Evolutionary conservation across 2,329 filamentous ascomycete species (phyloP).

Genomic region (Pseudogymnoascus sp.): DNA sequence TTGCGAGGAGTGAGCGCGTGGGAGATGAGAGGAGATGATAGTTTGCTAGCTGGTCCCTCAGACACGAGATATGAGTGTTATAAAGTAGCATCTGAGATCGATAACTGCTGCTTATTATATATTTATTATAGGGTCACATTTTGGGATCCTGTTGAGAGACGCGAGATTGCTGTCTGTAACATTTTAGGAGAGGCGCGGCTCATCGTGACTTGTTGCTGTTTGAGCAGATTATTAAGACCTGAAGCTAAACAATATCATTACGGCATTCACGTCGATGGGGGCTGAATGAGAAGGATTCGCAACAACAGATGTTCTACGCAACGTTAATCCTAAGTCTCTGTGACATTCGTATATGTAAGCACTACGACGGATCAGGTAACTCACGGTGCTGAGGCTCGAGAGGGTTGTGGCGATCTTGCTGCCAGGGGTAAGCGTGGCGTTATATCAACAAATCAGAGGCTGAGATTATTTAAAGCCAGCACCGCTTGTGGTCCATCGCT

Average conservation of each 20-base stretch:
- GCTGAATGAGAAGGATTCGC: background rate
- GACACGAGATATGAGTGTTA: background rate
- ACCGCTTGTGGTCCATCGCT: background rate
- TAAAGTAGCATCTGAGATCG: background rate
- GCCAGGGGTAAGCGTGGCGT: background rate
- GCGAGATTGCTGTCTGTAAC: background rate
- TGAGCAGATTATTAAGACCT: background rate
- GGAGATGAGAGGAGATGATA: background rate
- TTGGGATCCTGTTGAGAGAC: background rate
- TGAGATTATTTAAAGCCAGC: background rate
- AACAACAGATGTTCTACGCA: background rate
- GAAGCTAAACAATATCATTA: background rate
- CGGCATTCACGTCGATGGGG: background rate
- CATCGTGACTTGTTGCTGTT: background rate
- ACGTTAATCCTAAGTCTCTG: background rate
- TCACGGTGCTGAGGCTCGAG: background rate
- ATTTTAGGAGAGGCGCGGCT: background rate
- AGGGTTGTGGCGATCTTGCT: background rate
- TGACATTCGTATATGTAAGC: background rate
- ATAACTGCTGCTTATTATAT: background rate
- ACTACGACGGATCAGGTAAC: conserved; percentile 2
- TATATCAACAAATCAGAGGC: background rate
- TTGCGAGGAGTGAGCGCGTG: background rate
- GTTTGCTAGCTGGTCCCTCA: background rate
- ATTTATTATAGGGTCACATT: background rate